Percentiles rank a stretch among this genome's conserved stretches.
These are phyloP conservation scores for Ustilaginoidea virens DNA, from an alignment of 2,329 filamentous ascomycete genomes.

Conservation along the genomic window DNA sequence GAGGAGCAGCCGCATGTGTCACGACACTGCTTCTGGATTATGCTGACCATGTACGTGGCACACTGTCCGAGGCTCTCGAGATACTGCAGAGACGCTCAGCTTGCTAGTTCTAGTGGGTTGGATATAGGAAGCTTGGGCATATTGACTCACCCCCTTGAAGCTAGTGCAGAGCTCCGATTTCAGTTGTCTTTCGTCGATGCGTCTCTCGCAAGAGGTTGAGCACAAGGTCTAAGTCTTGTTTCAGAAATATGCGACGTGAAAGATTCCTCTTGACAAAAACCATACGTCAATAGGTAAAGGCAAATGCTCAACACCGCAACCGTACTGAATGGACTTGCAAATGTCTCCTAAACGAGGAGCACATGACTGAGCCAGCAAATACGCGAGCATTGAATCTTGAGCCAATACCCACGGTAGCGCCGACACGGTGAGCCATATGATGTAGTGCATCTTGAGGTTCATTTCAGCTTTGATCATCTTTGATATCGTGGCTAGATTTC, in stretches of 20 bases:
- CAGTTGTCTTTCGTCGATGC: conserved; percentile 3
- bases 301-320: conserved; percentile 3
- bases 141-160: conserved; percentile 4
- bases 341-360: conserved; percentile 4
- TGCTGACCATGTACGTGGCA: conserved; percentile 1
- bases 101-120: too few relatives aligned
- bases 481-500: too few relatives aligned
- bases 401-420: conserved; percentile 1
- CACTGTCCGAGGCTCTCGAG: conserved; percentile 5
- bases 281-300: conserved; percentile 4
- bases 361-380: neutral
- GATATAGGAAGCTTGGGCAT: too few relatives aligned
- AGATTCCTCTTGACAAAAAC: neutral
- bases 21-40: conserved; percentile 3
- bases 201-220: conserved; percentile 3
- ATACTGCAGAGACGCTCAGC: too few relatives aligned
- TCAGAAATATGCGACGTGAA: neutral
- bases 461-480: too few relatives aligned
- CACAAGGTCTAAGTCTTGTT: conserved; percentile 4
- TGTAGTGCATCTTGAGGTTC: too few relatives aligned
- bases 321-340: conserved; percentile 3
- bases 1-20: conserved; percentile 3
- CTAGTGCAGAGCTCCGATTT: conserved; percentile 1
- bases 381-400: neutral
- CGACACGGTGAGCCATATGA: too few relatives aligned